These are phyloP conservation scores for Leishmania braziliensis DNA, from an alignment of 208 protist genomes.

Conservation along the genomic window DNA sequence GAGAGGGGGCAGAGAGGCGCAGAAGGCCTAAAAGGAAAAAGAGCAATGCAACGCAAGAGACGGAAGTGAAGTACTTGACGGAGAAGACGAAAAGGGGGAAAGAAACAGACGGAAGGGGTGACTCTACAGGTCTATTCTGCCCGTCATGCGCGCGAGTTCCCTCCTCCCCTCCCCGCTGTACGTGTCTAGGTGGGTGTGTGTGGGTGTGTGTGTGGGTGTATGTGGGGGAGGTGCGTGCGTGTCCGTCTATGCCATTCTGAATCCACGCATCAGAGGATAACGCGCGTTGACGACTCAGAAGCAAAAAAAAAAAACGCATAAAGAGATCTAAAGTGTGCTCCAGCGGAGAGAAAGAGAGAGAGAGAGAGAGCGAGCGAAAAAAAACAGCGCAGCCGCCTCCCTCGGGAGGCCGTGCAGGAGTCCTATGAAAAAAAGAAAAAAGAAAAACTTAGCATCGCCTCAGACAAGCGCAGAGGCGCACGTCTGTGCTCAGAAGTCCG, in stretches of 20 bases:
- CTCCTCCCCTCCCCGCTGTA: not conserved
- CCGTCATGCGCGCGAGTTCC: not conserved
- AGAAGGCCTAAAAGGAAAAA: not conserved
- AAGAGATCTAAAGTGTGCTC: not conserved
- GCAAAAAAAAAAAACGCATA: not conserved
- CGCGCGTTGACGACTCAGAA: not conserved
- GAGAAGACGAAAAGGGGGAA: conserved; percentile 16
- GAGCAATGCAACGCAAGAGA: not conserved
- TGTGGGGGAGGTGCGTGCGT: not conserved
- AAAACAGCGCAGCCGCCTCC: not conserved
- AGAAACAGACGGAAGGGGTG: conserved; percentile 11
- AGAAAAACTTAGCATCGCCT: not conserved
- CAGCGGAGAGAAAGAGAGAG: not conserved
- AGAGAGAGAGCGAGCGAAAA: not conserved
- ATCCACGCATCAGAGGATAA: not conserved
- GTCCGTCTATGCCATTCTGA: not conserved
- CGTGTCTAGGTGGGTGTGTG: not conserved
- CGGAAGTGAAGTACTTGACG: not conserved
- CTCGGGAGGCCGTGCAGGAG: not conserved
- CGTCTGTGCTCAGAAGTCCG: not conserved
- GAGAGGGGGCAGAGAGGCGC: not conserved
- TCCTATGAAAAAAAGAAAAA: not conserved
- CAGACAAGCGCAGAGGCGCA: not conserved
- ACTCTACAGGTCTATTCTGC: not conserved
- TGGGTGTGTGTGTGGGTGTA: not conserved